Evolutionary conservation across 805 yeast genomes (phyloP), one percentile per base, ranked within the genome.

Genomic region (Teunomyces gatunensis): DNA sequence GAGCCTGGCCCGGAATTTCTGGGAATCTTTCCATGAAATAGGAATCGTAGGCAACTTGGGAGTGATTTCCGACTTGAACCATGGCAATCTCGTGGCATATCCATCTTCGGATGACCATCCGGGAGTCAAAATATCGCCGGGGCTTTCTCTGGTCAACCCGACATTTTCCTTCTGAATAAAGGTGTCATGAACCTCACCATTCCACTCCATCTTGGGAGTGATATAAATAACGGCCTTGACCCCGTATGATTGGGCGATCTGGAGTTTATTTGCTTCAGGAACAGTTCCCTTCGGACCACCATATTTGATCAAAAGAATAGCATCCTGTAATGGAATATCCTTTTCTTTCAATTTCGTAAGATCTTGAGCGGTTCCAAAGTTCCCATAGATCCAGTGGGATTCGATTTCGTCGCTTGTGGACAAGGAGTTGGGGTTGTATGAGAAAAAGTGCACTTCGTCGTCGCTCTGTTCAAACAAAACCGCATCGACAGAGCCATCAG

Each of bases 51-150:
- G 96, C 4, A 92, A 80, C 13, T 81, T 75, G 1, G 96, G 87
- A 2, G 87, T 71, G 34, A 79, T 71, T 4, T 60, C 61, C 0
- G 87, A 78, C 12, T 78, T 67, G 4, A 71, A 64, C 68, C 81
- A 68, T 11, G 64, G 67, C 13, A 71, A 59, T 47, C 73, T 70
- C 12, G 70, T 70, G 39, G 66, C 66, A 47, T 64, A 63, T 18
- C 68, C 70, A 34, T 68, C 68, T 17, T 61, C 69, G 18, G 79
- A 68, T 0, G 84, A 73, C 83, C 85, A 82, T 1, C 95, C 96
- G 0, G 96, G 96, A 2, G 87, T 77, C 30, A 87, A 61, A 3
- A 89, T 79, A 62, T 90, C 94, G 6, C 97, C 97, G 1, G 92
- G 79, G 48, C 80, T 78, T 45, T 66, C 67, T 47, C 84, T 80